Conservation (phyloP, 139 green algal species). For the Auxenochlorella protothecoides region DNA sequence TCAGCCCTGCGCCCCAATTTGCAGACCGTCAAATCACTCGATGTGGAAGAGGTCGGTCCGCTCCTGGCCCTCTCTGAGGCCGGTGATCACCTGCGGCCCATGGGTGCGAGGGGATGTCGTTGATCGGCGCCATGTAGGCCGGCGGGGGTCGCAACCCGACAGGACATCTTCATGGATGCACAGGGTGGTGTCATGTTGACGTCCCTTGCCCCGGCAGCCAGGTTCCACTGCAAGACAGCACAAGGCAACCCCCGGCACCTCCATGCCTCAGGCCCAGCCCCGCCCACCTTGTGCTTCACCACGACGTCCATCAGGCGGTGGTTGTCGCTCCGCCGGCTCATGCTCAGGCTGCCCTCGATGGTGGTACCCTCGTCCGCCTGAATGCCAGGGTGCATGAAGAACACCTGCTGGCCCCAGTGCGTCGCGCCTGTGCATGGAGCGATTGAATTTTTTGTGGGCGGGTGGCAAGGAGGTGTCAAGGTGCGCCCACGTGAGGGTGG, state of each 20-base stretch:
- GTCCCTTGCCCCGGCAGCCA: no score
- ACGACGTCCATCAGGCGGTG: conserved; percentile 71
- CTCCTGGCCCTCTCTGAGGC: neutral
- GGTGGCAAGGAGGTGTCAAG: no score
- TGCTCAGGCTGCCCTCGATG: conserved; percentile 43
- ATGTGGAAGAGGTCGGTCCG: conserved; percentile 10
- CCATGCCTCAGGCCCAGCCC: neutral
- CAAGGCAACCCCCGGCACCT: no score
- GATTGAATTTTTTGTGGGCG: neutral
- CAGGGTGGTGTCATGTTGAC: no score
- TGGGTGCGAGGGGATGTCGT: no score
- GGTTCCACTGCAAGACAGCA: no score
- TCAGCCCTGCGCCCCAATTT: no score
- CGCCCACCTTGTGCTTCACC: conserved; percentile 22
- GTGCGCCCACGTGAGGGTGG: no score
- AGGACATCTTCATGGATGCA: no score
- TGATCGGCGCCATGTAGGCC: no score
- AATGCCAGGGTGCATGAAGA: conserved; percentile 70
- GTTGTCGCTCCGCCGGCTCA: conserved; percentile 63
- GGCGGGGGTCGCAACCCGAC: no score
- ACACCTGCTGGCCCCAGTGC: conserved; percentile 90
- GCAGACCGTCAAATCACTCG: neutral
- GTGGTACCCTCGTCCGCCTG: conserved; percentile 41
- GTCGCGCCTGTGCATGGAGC: conserved; percentile 42
- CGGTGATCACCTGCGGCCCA: no score